phyloP scores from a whole-genome alignment of 352 stramenopile genomes.

The Globisporangium spiculum region DNA sequence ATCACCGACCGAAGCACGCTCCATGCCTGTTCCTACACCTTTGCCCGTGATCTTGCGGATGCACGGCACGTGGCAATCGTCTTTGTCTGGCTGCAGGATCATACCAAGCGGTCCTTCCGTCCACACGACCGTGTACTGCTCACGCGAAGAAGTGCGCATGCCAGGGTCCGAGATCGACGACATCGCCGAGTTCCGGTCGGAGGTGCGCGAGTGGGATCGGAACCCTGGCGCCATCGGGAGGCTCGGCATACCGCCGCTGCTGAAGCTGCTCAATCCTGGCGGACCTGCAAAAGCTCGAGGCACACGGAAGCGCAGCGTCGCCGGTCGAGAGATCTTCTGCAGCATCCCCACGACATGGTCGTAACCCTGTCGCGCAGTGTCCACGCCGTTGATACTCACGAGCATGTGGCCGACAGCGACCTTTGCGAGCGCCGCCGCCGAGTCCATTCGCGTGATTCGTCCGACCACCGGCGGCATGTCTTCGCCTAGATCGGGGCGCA shows the following conservation, averaged over 20 bases:
- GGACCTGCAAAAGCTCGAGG: slow-evolving; percentile 40
- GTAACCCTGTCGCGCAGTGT: slow-evolving; percentile 85
- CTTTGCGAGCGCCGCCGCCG: slow-evolving; percentile 71
- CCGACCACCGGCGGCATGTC: slow-evolving; percentile 87
- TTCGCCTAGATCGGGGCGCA: slow-evolving; percentile 78
- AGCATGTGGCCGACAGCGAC: slow-evolving; percentile 87
- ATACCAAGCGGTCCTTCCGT: slow-evolving; percentile 80
- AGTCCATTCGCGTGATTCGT: slow-evolving; percentile 85
- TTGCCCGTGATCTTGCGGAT: slow-evolving; percentile 89
- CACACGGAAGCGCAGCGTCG: slow-evolving; percentile 80
- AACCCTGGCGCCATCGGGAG: slow-evolving; percentile 34
- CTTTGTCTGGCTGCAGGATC: slow-evolving; percentile 83
- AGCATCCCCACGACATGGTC: slow-evolving; percentile 79
- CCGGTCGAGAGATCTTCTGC: slow-evolving; percentile 78
- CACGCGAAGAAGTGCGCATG: slow-evolving; percentile 41
- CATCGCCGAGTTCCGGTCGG: slow-evolving; percentile 24
- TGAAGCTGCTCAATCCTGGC: slow-evolving; percentile 5
- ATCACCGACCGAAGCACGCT: slow-evolving; percentile 73
- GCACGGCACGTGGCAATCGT: slow-evolving; percentile 85
- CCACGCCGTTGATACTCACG: slow-evolving; percentile 85
- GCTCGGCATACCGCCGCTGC: slow-evolving; percentile 7
- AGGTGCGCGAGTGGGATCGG: slow-evolving; percentile 17
- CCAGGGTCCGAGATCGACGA: slow-evolving; percentile 42
- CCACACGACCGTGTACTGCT: slow-evolving; percentile 88
- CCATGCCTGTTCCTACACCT: slow-evolving; percentile 80